Evolutionary conservation across 306 rosid species (phyloP).

Genomic region (Rosa chinensis): DNA sequence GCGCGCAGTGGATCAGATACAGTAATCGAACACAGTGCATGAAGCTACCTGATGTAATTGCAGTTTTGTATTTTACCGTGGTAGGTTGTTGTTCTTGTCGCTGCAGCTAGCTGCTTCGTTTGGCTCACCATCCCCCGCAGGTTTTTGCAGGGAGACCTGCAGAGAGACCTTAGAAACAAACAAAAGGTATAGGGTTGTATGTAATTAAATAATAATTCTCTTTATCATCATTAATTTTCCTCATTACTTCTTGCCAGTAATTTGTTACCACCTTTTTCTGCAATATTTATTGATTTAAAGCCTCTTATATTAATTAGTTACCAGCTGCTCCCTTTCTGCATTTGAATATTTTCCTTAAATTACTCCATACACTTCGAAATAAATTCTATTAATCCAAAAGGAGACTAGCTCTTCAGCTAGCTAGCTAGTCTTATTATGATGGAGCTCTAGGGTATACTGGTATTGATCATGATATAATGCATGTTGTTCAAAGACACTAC

Average conservation of each 20-base stretch:
- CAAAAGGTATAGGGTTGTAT: conserved; percentile 13
- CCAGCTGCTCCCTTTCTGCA: not conserved
- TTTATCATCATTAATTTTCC: not conserved
- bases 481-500: conserved; percentile 6
- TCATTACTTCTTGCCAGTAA: conserved; percentile 17
- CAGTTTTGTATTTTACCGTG: conserved; percentile 28
- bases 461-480: not conserved
- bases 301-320: not conserved
- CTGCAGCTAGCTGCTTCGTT: conserved; percentile 38
- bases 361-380: not conserved
- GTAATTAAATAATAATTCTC: not conserved
- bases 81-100: conserved; percentile 52
- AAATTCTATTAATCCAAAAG: not conserved
- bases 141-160: conserved; percentile 21
- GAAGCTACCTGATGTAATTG: conserved; percentile 30
- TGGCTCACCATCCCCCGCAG: conserved; percentile 38
- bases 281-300: not conserved
- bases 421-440: not conserved
- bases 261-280: not conserved
- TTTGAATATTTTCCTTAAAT: not conserved
- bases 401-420: not conserved
- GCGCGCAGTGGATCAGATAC: conserved; percentile 6
- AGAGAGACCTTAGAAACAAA: conserved; percentile 20
- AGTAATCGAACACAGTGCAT: conserved; percentile 8
- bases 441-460: not conserved